These are phyloP conservation scores for Calcarisporium arbuscula DNA, from an alignment of 2,329 filamentous ascomycete genomes.

Conservation along the genomic window DNA sequence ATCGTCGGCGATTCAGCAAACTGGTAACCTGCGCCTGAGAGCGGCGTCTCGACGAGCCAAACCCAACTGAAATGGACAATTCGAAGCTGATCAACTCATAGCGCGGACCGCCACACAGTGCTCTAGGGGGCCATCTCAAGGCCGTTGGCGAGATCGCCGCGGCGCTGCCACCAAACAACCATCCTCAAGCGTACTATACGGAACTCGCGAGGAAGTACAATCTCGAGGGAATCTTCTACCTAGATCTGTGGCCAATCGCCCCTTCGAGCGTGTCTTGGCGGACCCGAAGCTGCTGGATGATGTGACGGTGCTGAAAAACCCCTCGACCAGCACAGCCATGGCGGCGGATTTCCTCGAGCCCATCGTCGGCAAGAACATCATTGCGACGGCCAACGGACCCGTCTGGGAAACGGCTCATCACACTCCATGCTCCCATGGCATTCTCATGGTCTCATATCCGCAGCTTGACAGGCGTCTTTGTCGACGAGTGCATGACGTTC, in stretches of 20 bases:
- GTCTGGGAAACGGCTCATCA: constrained; percentile 24
- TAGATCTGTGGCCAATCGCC: constrained; percentile 24
- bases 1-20: too few species aligned
- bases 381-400: constrained; percentile 18
- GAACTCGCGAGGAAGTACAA: constrained; percentile 16
- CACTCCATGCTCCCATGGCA: constrained; percentile 19
- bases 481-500: constrained; percentile 18
- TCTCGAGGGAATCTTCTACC: constrained; percentile 21
- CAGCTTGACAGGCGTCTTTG: constrained; percentile 16
- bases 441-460: constrained; percentile 18
- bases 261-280: constrained; percentile 19
- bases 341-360: constrained; percentile 8
- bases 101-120: constrained; percentile 13
- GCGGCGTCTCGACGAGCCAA: too few species aligned
- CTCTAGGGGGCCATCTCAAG: constrained; percentile 15
- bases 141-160: constrained; percentile 11
- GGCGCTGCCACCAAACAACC: constrained; percentile 14
- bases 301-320: constrained; percentile 13
- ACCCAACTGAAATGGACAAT: too few species aligned
- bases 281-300: constrained; percentile 19
- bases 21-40: too few species aligned
- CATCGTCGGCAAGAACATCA: constrained; percentile 15
- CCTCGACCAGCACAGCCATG: constrained; percentile 14
- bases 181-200: constrained; percentile 17
- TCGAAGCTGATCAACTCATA: too few species aligned